Evolutionary conservation across 1,139 yeast genomes (phyloP).

Genomic region (Nakaseomyces glabratus): DNA sequence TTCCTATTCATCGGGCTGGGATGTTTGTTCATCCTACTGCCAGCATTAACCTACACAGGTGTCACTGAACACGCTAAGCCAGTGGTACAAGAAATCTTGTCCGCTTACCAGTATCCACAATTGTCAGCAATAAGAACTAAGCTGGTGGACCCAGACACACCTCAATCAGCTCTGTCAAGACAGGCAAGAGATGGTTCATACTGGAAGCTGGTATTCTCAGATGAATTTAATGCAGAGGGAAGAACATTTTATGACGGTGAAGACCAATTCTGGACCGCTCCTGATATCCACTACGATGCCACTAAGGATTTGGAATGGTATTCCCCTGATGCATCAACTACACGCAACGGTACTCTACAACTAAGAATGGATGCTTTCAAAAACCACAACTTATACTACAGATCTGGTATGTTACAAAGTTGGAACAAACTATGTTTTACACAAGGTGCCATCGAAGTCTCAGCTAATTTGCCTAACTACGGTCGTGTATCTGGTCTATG

Average conservation of each 20-base stretch:
- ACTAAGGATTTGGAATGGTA: conserved; percentile 83
- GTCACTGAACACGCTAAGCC: conserved; percentile 32
- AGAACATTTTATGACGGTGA: conserved; percentile 75
- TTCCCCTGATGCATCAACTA: conserved; percentile 69
- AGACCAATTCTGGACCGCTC: conserved; percentile 74
- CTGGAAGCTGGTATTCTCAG: conserved; percentile 69
- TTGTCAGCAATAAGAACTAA: conserved; percentile 52
- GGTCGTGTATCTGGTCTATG: conserved; percentile 66
- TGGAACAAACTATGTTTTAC: conserved; percentile 80
- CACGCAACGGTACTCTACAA: conserved; percentile 54
- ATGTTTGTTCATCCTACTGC: conserved; percentile 56
- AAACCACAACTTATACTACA: conserved; percentile 61
- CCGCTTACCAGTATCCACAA: conserved; percentile 50
- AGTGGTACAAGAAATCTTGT: conserved; percentile 34
- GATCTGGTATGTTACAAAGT: conserved; percentile 75
- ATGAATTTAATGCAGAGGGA: conserved; percentile 74
- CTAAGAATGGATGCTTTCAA: conserved; percentile 62
- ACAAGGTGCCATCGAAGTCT: conserved; percentile 61
- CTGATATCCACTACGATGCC: conserved; percentile 67
- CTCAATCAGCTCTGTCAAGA: conserved; percentile 41
- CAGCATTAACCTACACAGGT: conserved; percentile 68
- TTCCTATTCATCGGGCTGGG: conserved; percentile 51
- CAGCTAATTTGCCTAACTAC: conserved; percentile 60
- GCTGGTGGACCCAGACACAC: conserved; percentile 74
- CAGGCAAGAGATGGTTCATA: conserved; percentile 43